phyloP scores from a whole-genome alignment of 441 rosid genomes.

The Bruguiera hainesii region DNA sequence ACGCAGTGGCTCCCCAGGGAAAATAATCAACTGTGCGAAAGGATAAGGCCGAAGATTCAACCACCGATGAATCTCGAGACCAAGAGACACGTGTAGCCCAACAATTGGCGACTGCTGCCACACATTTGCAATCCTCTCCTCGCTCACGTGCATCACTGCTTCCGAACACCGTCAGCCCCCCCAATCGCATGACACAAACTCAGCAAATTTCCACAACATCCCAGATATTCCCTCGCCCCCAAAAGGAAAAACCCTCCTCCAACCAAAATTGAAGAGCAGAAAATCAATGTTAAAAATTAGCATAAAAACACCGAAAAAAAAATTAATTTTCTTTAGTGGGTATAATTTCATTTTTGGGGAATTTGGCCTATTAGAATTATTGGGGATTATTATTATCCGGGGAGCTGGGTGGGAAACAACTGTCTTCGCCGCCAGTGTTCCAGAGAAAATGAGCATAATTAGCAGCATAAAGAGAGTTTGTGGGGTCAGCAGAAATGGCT shows the following conservation, averaged over 20 bases:
- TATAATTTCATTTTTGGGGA: too few relatives aligned
- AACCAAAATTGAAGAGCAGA: not conserved
- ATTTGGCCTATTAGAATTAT: slow-evolving; percentile 18
- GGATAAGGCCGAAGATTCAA: not conserved
- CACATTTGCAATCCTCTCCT: not conserved
- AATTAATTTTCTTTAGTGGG: not conserved
- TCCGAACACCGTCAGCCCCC: not conserved
- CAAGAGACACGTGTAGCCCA: not conserved
- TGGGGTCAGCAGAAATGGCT: slow-evolving; percentile 73
- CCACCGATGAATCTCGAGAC: not conserved
- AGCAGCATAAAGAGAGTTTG: slow-evolving; percentile 59
- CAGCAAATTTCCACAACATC: not conserved
- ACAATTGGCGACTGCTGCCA: not conserved
- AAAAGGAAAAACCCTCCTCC: not conserved
- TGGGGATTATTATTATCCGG: slow-evolving; percentile 30
- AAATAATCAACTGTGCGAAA: slow-evolving; percentile 2
- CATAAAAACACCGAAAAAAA: not conserved
- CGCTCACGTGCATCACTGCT: slow-evolving; percentile 13
- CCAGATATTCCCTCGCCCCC: not conserved
- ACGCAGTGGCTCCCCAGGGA: slow-evolving; percentile 3
- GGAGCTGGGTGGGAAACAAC: slow-evolving; percentile 67
- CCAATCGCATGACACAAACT: too few relatives aligned
- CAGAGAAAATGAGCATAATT: slow-evolving; percentile 84
- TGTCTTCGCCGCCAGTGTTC: slow-evolving; percentile 90
- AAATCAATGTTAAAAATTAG: not conserved